Percentiles rank a stretch among this genome's conserved stretches.
Evolutionary conservation across 2,329 filamentous ascomycete species (phyloP).

Genomic region (Pseudocercospora macadamiae): DNA sequence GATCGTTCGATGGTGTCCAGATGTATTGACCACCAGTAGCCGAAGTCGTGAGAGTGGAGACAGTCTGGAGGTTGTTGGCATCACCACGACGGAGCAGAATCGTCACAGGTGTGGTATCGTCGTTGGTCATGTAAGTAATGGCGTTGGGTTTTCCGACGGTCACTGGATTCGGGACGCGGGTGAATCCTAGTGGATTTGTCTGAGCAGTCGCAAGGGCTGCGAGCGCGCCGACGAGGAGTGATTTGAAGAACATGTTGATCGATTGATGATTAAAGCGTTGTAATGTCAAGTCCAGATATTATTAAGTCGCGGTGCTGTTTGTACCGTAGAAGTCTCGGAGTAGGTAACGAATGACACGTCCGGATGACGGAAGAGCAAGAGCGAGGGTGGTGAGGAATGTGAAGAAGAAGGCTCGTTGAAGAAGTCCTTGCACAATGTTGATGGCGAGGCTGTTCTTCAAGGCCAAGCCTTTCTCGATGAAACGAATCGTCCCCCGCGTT

Average conservation of each 20-base stretch:
- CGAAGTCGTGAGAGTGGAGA: slow-evolving; percentile 41
- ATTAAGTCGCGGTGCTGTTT: slow-evolving; percentile 4
- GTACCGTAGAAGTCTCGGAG: not conserved
- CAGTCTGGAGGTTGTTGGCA: slow-evolving; percentile 53
- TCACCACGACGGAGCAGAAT: slow-evolving; percentile 60
- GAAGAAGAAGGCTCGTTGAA: not conserved
- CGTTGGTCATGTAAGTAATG: slow-evolving; percentile 34
- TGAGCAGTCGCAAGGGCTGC: slow-evolving; percentile 54
- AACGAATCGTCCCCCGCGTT: not conserved
- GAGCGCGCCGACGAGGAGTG: slow-evolving; percentile 51
- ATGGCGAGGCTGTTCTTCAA: not conserved
- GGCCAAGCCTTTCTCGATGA: not conserved
- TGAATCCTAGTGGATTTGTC: slow-evolving; percentile 53
- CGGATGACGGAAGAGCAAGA: not conserved
- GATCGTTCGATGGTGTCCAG: slow-evolving; percentile 53
- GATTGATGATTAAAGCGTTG: not conserved
- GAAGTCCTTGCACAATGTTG: not conserved
- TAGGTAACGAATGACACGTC: slow-evolving; percentile 5
- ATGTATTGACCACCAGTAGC: slow-evolving; percentile 38
- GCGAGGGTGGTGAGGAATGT: not conserved
- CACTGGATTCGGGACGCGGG: slow-evolving; percentile 53
- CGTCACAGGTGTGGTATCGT: slow-evolving; percentile 48
- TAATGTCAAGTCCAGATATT: not conserved
- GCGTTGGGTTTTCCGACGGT: slow-evolving; percentile 48
- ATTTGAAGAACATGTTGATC: slow-evolving; percentile 55